A percentile compares a stretch with the other conserved stretches of the same genome.
phyloP scores from a whole-genome alignment of 2,329 filamentous ascomycete genomes.

The Pseudonectria buxi region DNA sequence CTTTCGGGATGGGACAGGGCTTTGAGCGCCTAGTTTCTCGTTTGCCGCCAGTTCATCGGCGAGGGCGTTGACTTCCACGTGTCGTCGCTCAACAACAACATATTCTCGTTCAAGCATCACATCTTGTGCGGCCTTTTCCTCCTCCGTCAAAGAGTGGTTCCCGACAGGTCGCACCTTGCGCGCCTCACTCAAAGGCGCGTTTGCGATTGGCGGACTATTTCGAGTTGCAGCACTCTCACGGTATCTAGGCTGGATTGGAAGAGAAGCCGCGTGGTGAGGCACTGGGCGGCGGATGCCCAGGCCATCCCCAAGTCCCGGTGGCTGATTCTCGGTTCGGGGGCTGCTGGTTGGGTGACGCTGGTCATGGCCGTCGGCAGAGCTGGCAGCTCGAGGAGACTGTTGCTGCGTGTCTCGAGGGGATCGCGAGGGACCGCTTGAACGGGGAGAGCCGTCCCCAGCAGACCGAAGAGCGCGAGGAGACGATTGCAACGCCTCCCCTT shows the following conservation, averaged over 20 bases:
- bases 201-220: slow-evolving; percentile 20
- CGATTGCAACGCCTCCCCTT: slow-evolving; percentile 21
- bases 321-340: slow-evolving; percentile 34
- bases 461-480: slow-evolving; percentile 30
- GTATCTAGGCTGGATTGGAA: slow-evolving; percentile 36
- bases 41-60: slow-evolving; percentile 90
- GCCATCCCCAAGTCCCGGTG: slow-evolving; percentile 41
- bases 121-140: slow-evolving; percentile 72
- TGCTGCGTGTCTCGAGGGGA: slow-evolving; percentile 37
- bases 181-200: slow-evolving; percentile 27
- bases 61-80: slow-evolving; percentile 94
- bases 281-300: slow-evolving; percentile 45
- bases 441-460: slow-evolving; percentile 29
- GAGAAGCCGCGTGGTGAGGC: slow-evolving; percentile 41
- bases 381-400: slow-evolving; percentile 38
- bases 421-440: slow-evolving; percentile 27
- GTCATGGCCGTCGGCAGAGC: slow-evolving; percentile 33
- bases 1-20: slow-evolving; percentile 45
- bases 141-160: slow-evolving; percentile 43
- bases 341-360: slow-evolving; percentile 21
- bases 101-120: slow-evolving; percentile 90
- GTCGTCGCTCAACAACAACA: slow-evolving; percentile 88
- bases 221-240: slow-evolving; percentile 16
- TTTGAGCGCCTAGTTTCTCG: slow-evolving; percentile 51
- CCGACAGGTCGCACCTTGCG: slow-evolving; percentile 23